Conservation (phyloP, 176 grass and related monocot species). For the Saccharum officinarum region DNA sequence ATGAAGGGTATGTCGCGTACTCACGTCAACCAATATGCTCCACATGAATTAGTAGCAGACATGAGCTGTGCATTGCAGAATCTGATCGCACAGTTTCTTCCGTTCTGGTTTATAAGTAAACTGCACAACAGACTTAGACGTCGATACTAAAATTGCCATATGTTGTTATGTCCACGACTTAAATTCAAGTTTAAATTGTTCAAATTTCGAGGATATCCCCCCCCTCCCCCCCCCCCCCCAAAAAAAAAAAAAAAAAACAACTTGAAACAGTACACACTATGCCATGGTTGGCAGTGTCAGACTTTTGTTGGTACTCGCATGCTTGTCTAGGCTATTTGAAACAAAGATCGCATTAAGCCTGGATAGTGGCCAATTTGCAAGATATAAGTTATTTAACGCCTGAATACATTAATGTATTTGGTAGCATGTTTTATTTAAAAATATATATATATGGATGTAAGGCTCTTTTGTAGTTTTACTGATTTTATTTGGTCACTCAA, state of each 20-base stretch:
- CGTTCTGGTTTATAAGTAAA: slow-evolving; percentile 12
- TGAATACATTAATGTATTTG: neutral
- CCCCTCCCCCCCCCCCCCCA: neutral
- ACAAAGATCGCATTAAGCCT: neutral
- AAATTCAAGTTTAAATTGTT: neutral
- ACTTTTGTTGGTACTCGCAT: slow-evolving; percentile 16
- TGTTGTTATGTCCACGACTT: neutral
- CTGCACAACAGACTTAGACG: neutral
- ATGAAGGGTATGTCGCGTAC: neutral
- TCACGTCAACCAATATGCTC: neutral
- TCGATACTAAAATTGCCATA: neutral
- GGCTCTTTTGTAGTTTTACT: neutral
- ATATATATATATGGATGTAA: neutral
- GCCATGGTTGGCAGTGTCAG: neutral
- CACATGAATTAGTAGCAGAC: neutral
- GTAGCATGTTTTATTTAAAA: neutral
- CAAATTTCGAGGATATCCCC: neutral
- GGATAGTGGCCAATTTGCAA: neutral
- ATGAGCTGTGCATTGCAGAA: neutral
- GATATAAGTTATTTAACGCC: neutral
- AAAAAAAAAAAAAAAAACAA: neutral
- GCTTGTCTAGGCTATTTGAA: neutral
- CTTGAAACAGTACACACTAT: neutral
- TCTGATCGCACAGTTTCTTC: neutral
- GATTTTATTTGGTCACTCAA: neutral